Conservation (phyloP, 2,329 filamentous ascomycete species). For the Beauveria rudraprayagi region DNA sequence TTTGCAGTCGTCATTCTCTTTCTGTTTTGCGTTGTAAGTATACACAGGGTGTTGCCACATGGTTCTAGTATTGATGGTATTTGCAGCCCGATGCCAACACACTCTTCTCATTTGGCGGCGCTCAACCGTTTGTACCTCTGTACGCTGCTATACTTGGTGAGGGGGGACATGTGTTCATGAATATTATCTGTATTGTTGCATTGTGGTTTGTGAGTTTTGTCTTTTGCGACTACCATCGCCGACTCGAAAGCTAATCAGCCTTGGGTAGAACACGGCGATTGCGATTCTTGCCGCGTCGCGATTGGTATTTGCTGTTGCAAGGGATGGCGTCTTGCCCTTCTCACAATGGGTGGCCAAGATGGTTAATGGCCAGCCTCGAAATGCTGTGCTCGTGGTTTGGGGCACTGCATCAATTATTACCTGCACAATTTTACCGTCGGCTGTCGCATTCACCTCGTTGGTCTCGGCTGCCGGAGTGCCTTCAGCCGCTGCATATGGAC, state of each 20-base stretch:
- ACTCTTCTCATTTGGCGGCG: slow-evolving; percentile 44
- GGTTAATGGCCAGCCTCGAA: slow-evolving; percentile 47
- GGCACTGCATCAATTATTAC: slow-evolving; percentile 44
- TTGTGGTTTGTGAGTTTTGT: slow-evolving; percentile 39
- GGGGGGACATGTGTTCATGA: slow-evolving; percentile 53
- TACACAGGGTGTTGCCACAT: too few relatives aligned
- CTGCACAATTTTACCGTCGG: slow-evolving; percentile 50
- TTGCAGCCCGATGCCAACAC: slow-evolving; percentile 42
- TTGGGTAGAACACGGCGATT: slow-evolving; percentile 45
- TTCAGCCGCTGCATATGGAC: slow-evolving; percentile 42
- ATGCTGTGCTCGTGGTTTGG: slow-evolving; percentile 53
- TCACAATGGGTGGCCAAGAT: slow-evolving; percentile 50
- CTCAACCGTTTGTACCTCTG: slow-evolving; percentile 51
- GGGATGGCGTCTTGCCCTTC: slow-evolving; percentile 52
- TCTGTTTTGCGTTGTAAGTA: slow-evolving; percentile 45
- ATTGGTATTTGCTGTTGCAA: slow-evolving; percentile 54
- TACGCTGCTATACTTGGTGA: slow-evolving; percentile 49
- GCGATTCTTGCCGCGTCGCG: slow-evolving; percentile 51
- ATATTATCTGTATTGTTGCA: slow-evolving; percentile 44
- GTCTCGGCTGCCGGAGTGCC: slow-evolving; percentile 45
- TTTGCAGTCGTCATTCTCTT: slow-evolving; percentile 50
- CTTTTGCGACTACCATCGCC: not conserved
- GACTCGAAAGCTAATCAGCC: not conserved
- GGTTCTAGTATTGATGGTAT: not conserved
- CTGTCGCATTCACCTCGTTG: slow-evolving; percentile 44